Evolutionary conservation across 495 filamentous ascomycete genomes (phyloP), one percentile per base, ranked within the genome.

Genomic region (Chaetomium fimeti): DNA sequence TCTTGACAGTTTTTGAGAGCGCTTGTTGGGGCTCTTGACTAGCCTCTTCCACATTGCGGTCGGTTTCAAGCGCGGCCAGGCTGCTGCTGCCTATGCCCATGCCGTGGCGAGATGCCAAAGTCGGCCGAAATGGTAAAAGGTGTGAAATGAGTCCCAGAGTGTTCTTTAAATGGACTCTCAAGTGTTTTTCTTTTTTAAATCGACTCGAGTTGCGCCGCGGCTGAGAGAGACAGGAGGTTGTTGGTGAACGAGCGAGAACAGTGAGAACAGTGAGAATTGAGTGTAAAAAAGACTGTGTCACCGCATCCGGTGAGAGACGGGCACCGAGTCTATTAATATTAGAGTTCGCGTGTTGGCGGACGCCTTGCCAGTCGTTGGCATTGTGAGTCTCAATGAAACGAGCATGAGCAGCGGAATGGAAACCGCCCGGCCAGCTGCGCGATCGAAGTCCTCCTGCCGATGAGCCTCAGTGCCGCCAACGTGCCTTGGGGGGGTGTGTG

Each of bases 1-100:
- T 43, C 43, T 61, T 63, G 60, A 67, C 65, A 56, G 42, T 55
- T 57, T 63, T 28, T 48, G 55, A 45, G 60, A 45, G 60, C 54
- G 65, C 25, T 66, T 66, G 54, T 27, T 60, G 24, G 52, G 53
- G 43, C 28, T 59, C 60, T 60, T 60, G 54, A 60, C 55, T 32
- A 63, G 45, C 25, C 47, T 63, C 51, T 18, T 63, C 24, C 48
- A 16, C 61, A 67, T 67, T 32, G 49, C 36, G 53, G 28, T 52
- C 22, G 22, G 55, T 7, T 7, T 62, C 59, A 22, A 40, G 12
- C 25, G 60, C n/a, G 48, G 40, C 54, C n/a, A 55, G 18, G 55
- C 60, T 66, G 65, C 60, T 66, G 65, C 28, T 55, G 49, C 32
- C 22, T 24, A 40, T 57, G 54, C 54, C 54, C 54, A 57, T 57